Conservation (phyloP, 2,329 filamentous ascomycete species). For the Ophiostoma sp. region DNA sequence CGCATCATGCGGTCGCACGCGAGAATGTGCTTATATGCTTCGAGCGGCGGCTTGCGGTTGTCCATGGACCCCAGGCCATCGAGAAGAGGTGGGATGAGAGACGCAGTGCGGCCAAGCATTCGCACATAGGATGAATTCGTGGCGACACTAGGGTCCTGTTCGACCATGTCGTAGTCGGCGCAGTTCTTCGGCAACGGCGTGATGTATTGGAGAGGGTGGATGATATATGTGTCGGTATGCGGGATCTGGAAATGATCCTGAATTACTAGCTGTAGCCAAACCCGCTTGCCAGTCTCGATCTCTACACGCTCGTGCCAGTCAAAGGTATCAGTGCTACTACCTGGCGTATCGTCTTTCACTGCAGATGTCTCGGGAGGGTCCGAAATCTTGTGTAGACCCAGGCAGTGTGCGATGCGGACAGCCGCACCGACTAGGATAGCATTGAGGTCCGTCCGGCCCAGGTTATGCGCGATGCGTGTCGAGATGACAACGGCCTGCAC, state of each 20-base stretch:
- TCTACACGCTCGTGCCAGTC: slow-evolving; percentile 20
- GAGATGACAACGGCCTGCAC: slow-evolving; percentile 36
- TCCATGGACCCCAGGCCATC: slow-evolving; percentile 34
- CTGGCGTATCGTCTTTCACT: background rate
- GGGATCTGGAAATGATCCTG: slow-evolving; percentile 36
- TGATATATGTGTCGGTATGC: slow-evolving; percentile 36
- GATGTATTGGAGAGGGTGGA: slow-evolving; percentile 33
- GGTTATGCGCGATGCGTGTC: background rate
- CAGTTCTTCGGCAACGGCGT: slow-evolving; percentile 34
- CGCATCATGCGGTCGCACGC: slow-evolving; percentile 33
- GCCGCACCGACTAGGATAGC: background rate
- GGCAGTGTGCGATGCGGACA: background rate
- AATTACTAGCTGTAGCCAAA: slow-evolving; percentile 37
- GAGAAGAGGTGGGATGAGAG: slow-evolving; percentile 31
- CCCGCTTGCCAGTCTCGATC: slow-evolving; percentile 34
- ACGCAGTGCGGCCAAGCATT: slow-evolving; percentile 31
- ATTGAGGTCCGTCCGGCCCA: background rate
- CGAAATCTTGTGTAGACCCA: background rate
- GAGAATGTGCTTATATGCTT: slow-evolving; percentile 30
- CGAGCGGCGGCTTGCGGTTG: slow-evolving; percentile 29
- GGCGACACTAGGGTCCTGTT: slow-evolving; percentile 8
- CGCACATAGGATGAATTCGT: slow-evolving; percentile 29
- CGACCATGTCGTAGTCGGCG: slow-evolving; percentile 32
- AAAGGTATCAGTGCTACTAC: background rate
- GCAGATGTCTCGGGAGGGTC: background rate